Conservation (phyloP, 1,284 basidiomycete genomes). For the Ceratorhiza oryzae-sativae region DNA sequence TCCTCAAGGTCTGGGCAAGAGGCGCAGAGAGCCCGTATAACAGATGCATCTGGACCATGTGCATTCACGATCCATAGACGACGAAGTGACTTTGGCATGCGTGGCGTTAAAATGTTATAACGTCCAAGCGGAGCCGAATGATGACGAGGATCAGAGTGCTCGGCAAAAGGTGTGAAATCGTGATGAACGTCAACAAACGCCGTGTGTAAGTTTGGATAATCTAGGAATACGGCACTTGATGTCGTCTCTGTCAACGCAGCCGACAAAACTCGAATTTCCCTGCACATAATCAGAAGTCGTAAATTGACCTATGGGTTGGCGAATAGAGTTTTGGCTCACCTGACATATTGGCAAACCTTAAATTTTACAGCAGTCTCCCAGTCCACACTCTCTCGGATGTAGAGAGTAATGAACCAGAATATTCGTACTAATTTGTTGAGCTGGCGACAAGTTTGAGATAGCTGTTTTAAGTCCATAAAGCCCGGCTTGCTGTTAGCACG, state of each 20-base stretch:
- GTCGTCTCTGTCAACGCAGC: neutral
- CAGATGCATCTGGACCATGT: conserved; percentile 20
- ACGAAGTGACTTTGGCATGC: conserved; percentile 1
- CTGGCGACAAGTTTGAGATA: neutral
- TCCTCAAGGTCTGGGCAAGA: conserved; percentile 21
- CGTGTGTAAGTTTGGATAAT: conserved; percentile 14
- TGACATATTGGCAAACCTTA: conserved; percentile 7
- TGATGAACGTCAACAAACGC: conserved; percentile 22
- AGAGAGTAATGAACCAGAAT: conserved; percentile 4
- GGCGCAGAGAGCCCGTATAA: neutral
- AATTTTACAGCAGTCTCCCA: neutral
- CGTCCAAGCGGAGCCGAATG: neutral
- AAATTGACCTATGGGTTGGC: neutral
- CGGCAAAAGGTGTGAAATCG: neutral
- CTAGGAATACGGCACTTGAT: neutral
- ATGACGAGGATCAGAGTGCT: neutral
- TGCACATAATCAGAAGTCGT: neutral
- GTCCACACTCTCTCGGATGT: conserved; percentile 3
- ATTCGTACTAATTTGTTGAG: neutral
- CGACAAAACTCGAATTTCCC: conserved; percentile 11
- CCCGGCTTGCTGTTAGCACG: neutral
- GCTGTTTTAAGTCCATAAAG: neutral
- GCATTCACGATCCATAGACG: conserved; percentile 25
- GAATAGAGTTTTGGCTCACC: neutral
- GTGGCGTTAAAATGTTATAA: neutral